A percentile compares a stretch with the other conserved stretches of the same genome.
phyloP scores from a whole-genome alignment of 192 early-diverging fungal genomes.

The Haplosporangium gracile region DNA sequence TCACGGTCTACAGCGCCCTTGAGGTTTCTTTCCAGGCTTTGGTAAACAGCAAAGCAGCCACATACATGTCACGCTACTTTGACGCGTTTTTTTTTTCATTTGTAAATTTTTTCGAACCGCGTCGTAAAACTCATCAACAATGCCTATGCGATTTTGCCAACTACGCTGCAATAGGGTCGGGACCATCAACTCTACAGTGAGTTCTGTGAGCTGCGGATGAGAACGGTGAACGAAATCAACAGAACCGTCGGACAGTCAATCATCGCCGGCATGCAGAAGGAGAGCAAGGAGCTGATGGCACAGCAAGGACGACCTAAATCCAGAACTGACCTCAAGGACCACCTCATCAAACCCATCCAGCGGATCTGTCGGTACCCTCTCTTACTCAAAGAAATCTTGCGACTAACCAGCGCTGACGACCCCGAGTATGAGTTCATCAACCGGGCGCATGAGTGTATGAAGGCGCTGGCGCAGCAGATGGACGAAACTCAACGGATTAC shows the following conservation, averaged over 20 bases:
- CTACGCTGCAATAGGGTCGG: not conserved
- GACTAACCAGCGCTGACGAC: slow-evolving; percentile 59
- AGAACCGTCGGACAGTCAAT: not conserved
- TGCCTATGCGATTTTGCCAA: not conserved
- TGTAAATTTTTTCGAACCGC: not conserved
- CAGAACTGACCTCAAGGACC: slow-evolving; percentile 39
- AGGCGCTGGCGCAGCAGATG: slow-evolving; percentile 55
- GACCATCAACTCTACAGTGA: slow-evolving; percentile 17
- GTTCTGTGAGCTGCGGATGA: slow-evolving; percentile 40
- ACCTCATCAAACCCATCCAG: slow-evolving; percentile 84
- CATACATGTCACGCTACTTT: too few relatives aligned
- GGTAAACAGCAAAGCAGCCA: slow-evolving; percentile 5
- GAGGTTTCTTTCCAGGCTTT: slow-evolving; percentile 13
- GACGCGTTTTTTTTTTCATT: not conserved
- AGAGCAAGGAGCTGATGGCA: slow-evolving; percentile 37
- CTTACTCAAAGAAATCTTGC: slow-evolving; percentile 72
- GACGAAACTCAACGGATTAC: slow-evolving; percentile 54
- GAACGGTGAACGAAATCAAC: slow-evolving; percentile 25
- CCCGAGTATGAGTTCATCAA: slow-evolving; percentile 52
- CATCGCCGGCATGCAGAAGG: slow-evolving; percentile 16
- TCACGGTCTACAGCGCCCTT: slow-evolving; percentile 18
- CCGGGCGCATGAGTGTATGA: slow-evolving; percentile 50
- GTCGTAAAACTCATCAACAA: not conserved
- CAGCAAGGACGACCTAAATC: slow-evolving; percentile 27
- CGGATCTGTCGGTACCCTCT: slow-evolving; percentile 94